Conservation (phyloP, 1,284 basidiomycete genomes). For the Ceratobasidium theobromae region DNA sequence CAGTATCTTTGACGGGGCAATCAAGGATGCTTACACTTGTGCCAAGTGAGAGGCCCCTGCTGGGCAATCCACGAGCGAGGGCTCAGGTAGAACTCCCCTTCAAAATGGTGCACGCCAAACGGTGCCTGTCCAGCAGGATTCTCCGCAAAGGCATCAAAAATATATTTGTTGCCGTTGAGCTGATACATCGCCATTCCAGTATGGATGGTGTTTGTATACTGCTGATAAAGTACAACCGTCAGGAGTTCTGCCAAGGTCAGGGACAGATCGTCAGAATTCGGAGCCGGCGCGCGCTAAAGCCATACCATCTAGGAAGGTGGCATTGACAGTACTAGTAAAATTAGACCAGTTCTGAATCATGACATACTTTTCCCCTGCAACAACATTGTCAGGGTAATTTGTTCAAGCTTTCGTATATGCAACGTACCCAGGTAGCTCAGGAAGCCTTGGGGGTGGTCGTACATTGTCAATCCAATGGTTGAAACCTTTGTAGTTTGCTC, state of each 20-base stretch:
- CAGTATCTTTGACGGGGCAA: not conserved
- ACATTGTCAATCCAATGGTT: constrained; percentile 18
- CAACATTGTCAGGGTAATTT: not conserved
- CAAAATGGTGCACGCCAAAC: constrained; percentile 25
- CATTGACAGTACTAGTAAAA: not conserved
- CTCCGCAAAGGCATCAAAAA: constrained; percentile 6
- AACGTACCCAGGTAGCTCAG: constrained; percentile 19
- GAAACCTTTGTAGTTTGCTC: constrained; percentile 27
- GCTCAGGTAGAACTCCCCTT: constrained; percentile 28
- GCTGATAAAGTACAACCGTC: constrained; percentile 6
- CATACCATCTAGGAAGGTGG: constrained; percentile 16
- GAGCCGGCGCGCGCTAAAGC: too few relatives aligned
- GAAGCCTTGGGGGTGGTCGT: constrained; percentile 28
- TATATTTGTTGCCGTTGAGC: constrained; percentile 5
- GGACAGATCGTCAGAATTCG: too few relatives aligned
- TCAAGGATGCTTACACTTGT: not conserved
- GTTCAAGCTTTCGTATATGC: not conserved
- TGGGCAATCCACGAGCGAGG: constrained; percentile 17
- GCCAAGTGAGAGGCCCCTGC: constrained; percentile 25
- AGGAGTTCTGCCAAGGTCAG: not conserved
- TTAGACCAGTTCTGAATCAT: constrained; percentile 31
- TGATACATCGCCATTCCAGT: constrained; percentile 31
- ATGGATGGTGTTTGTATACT: constrained; percentile 24
- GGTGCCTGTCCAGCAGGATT: constrained; percentile 6
- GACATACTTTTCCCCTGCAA: constrained; percentile 28